Percentiles rank a stretch among this genome's conserved stretches.
Evolutionary conservation across 2,329 filamentous ascomycete species (phyloP).

Genomic region (Ceratocystis ficicola): DNA sequence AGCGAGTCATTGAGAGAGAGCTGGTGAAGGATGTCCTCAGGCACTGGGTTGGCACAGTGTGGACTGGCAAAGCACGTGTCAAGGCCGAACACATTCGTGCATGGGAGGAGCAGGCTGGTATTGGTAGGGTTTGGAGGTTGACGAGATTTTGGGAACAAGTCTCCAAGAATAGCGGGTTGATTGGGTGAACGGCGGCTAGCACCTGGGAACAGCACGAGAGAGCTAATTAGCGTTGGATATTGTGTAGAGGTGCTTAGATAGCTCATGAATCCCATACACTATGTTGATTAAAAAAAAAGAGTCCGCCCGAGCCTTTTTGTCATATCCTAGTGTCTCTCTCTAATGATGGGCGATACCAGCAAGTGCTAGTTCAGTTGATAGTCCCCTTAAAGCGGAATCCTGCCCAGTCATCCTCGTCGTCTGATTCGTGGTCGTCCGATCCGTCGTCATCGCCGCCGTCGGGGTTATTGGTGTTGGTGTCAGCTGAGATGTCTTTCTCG

Average conservation of each 20-base stretch:
- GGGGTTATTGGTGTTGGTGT: neutral
- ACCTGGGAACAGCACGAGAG: no score
- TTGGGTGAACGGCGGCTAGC: neutral
- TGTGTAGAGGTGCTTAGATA: neutral
- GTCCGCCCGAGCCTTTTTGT: no score
- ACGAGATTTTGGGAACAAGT: slow-evolving; percentile 56
- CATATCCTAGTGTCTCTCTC: no score
- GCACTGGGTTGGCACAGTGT: slow-evolving; percentile 51
- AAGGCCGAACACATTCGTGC: slow-evolving; percentile 37
- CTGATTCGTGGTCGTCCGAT: slow-evolving; percentile 39
- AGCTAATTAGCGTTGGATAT: no score
- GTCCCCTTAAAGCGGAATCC: slow-evolving; percentile 34
- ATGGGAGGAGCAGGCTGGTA: slow-evolving; percentile 40
- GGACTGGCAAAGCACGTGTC: slow-evolving; percentile 41
- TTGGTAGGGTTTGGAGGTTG: slow-evolving; percentile 49
- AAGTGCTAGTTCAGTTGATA: slow-evolving; percentile 15
- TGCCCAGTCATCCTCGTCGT: slow-evolving; percentile 44
- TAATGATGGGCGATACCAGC: neutral
- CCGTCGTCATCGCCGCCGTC: slow-evolving; percentile 25
- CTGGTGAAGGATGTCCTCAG: slow-evolving; percentile 54
- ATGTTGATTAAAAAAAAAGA: no score
- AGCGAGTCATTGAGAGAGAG: slow-evolving; percentile 53
- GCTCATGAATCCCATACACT: no score
- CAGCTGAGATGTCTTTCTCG: slow-evolving; percentile 26
- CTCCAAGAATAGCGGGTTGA: neutral